Evolutionary conservation across 129 eudicot genomes (phyloP).

Genomic region (Lonicera japonica): DNA sequence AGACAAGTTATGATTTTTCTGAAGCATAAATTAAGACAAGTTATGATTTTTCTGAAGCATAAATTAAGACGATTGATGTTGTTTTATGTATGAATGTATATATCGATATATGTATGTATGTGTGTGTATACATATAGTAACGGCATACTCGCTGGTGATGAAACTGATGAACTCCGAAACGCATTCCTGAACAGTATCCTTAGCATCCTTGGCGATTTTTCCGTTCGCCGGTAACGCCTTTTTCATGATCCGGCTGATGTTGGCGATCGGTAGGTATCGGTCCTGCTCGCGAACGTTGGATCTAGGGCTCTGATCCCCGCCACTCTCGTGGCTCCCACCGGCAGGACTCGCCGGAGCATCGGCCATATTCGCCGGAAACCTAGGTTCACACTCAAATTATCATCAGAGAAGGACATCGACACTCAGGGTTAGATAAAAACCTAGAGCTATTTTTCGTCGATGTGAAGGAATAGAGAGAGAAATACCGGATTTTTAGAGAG

Average conservation of each 20-base stretch:
- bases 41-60: neutral
- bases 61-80: neutral
- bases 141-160: slow-evolving; percentile 57
- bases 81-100: too few relatives aligned
- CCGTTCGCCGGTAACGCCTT: slow-evolving; percentile 64
- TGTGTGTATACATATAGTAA: too few relatives aligned
- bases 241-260: slow-evolving; percentile 64
- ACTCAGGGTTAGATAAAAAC: neutral
- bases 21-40: neutral
- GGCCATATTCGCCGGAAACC: slow-evolving; percentile 41
- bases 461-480: neutral
- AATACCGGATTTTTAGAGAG: neutral
- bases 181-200: slow-evolving; percentile 66
- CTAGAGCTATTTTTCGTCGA: neutral
- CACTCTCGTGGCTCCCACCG: slow-evolving; percentile 59
- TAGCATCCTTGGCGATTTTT: slow-evolving; percentile 64
- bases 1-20: neutral
- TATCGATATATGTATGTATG: too few relatives aligned
- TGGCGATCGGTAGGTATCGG: slow-evolving; percentile 56
- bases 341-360: slow-evolving; percentile 49
- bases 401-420: neutral
- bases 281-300: slow-evolving; percentile 58
- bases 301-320: slow-evolving; percentile 57
- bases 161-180: slow-evolving; percentile 71
- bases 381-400: slow-evolving; percentile 11